Percentiles rank a stretch among this genome's conserved stretches.
Evolutionary conservation across 495 filamentous ascomycete species (phyloP).

Genomic region (Penicillium alfredii): DNA sequence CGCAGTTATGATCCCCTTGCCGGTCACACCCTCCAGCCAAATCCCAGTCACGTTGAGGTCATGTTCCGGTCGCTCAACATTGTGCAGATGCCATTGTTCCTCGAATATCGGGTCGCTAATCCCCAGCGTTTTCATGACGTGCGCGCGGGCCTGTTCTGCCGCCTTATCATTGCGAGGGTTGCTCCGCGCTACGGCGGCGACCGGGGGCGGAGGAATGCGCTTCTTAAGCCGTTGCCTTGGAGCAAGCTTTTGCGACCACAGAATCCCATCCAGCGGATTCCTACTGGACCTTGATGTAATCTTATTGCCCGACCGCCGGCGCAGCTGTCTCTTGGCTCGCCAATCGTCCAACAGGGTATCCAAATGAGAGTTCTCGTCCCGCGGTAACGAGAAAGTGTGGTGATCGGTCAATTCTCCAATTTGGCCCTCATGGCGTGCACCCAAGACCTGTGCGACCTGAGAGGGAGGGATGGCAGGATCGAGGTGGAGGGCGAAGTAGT

Average conservation of each 20-base stretch:
- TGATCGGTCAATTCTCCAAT: conserved; percentile 77
- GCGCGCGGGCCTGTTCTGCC: conserved; percentile 46
- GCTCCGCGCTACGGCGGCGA: conserved; percentile 3
- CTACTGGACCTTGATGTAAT: conserved; percentile 37
- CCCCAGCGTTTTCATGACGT: conserved; percentile 56
- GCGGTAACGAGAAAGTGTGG: conserved; percentile 73
- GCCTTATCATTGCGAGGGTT: conserved; percentile 6
- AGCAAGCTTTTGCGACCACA: conserved; percentile 73
- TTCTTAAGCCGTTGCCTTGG: conserved; percentile 70
- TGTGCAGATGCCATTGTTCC: conserved; percentile 95
- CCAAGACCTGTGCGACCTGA: conserved; percentile 66
- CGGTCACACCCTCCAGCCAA: conserved; percentile 90
- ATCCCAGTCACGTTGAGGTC: conserved; percentile 91
- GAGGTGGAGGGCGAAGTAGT: conserved; percentile 89
- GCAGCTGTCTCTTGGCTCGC: conserved; percentile 44
- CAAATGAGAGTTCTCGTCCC: conserved; percentile 43
- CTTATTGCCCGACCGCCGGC: conserved; percentile 47
- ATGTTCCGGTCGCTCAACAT: conserved; percentile 72
- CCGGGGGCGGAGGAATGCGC: conserved; percentile 50
- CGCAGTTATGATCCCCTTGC: conserved; percentile 79
- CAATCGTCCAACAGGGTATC: conserved; percentile 58
- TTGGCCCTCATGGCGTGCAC: conserved; percentile 74
- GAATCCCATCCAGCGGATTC: conserved; percentile 65
- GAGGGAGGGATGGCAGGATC: conserved; percentile 57
- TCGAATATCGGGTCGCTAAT: conserved; percentile 88